Base-by-base conservation (phyloP, 768 basidiomycete species). In the Mycena sanguinolenta region DNA sequence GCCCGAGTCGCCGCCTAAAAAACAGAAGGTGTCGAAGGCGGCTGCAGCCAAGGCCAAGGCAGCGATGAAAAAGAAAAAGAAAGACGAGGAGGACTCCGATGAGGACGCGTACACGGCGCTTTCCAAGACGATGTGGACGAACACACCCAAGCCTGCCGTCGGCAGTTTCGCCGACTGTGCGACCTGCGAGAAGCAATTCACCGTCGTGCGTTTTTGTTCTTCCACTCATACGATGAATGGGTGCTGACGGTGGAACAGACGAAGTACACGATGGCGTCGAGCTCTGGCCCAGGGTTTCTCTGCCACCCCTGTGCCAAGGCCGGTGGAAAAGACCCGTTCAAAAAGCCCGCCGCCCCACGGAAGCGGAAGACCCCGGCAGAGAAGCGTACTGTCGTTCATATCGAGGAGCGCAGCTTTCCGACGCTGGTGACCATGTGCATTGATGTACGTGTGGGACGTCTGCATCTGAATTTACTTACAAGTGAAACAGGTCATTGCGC, bases 251-350 rank as follows among this genome's bases (percentile, higher is more conserved):
- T 38, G 53, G 8, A 38, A 3, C 72, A 97, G 96, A 96, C 94
- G 2, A 92, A 89, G 75, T 98, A 97, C 76, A 98, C 97, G 0
- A 82, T 94, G 72, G 88, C 94, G 8, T 89, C 90, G 9, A 87
- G 87, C 52, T 86, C 89, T 0, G 89, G 89, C 0, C 88, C 90
- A 0, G 95, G 95, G 1, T 95, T 87, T 73, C 87, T 99, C 25
- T 99, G 97, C 77, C 91, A 95, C 74, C 81, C 83, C 12, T 99
- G 97, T 79, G 90, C 92, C 2, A 95, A 94, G 75, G 86, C 89
- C 0, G 87, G 90, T 3, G 95, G 94, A 8, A 82, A 84, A 1
- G 94, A 96, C 75, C 95, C 95, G 0, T 97, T 97, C 83, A 97
- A 96, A 79, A 95, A 95, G 73, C 85, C 91, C 21, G 81, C 86